Conservation (phyloP, 2,329 filamentous ascomycete species). For the Botrytis byssoidea region DNA sequence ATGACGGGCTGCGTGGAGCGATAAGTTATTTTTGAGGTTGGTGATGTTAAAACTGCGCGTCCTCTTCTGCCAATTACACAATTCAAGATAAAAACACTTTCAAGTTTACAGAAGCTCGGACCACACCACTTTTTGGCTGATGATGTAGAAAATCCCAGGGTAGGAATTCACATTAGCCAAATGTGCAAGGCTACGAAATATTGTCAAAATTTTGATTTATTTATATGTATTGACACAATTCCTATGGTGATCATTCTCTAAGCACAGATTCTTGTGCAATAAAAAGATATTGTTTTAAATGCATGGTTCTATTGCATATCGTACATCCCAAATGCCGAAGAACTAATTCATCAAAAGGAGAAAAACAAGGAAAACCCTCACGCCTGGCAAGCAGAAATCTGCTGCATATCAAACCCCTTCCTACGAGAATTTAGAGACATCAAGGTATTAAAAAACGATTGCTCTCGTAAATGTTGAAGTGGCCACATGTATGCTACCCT, state of each 20-base stretch:
- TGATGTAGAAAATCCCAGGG: conserved; percentile 20
- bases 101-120: conserved; percentile 23
- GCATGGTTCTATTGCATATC: conserved; percentile 41
- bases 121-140: conserved; percentile 16
- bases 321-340: conserved; percentile 40
- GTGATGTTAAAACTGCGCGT: conserved; percentile 29
- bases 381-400: conserved; percentile 37
- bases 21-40: conserved; percentile 30
- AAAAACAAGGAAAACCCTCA: conserved; percentile 32
- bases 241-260: not conserved
- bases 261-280: conserved; percentile 2
- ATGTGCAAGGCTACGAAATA: conserved; percentile 26
- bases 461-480: conserved; percentile 31
- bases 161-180: conserved; percentile 1
- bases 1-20: conserved; percentile 52
- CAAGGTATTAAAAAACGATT: conserved; percentile 40
- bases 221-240: not conserved
- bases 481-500: conserved; percentile 30
- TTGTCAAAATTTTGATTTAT: not conserved
- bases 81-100: conserved; percentile 24
- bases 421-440: conserved; percentile 35
- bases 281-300: conserved; percentile 18
- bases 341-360: conserved; percentile 29
- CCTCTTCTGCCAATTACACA: conserved; percentile 24
- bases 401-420: conserved; percentile 32